Evolutionary conservation across 306 rosid species (phyloP).

Genomic region (apple (Malus domestica)): DNA sequence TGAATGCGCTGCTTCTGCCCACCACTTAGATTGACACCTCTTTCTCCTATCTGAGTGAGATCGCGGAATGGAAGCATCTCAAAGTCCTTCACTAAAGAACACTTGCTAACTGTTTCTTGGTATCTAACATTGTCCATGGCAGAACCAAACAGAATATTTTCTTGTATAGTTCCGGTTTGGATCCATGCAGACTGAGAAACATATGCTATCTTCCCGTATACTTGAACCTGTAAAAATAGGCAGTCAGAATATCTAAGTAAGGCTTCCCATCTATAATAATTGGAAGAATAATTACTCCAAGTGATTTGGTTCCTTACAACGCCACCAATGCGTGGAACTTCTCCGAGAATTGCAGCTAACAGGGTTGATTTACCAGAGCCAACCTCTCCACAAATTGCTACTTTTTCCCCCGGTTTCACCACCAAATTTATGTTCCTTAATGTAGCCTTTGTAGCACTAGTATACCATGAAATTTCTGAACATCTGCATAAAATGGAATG

Average conservation of each 20-base stretch:
- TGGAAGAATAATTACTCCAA: neutral
- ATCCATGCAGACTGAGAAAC: slow-evolving; percentile 65
- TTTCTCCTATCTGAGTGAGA: slow-evolving; percentile 50
- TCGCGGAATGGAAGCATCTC: slow-evolving; percentile 48
- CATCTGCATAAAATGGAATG: slow-evolving; percentile 1
- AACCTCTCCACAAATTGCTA: slow-evolving; percentile 34
- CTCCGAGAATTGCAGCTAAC: neutral
- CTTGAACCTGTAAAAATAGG: slow-evolving; percentile 27
- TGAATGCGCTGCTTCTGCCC: slow-evolving; percentile 46
- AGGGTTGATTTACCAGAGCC: slow-evolving; percentile 27
- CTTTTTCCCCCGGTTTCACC: slow-evolving; percentile 19
- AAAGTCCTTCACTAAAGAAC: slow-evolving; percentile 39
- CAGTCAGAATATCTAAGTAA: neutral
- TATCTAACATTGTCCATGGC: slow-evolving; percentile 33
- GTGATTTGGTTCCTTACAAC: neutral
- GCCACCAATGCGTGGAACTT: neutral
- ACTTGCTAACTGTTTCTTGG: slow-evolving; percentile 34
- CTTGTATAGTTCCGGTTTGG: slow-evolving; percentile 41
- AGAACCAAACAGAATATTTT: slow-evolving; percentile 46
- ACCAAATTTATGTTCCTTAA: slow-evolving; percentile 15
- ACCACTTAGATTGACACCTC: slow-evolving; percentile 50
- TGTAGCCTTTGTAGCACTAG: slow-evolving; percentile 12
- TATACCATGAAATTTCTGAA: slow-evolving; percentile 23
- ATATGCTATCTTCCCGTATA: slow-evolving; percentile 42
- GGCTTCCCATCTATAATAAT: neutral